Base-by-base conservation (phyloP, 176 grass and related monocot species). In the Juncus inflexus region DNA sequence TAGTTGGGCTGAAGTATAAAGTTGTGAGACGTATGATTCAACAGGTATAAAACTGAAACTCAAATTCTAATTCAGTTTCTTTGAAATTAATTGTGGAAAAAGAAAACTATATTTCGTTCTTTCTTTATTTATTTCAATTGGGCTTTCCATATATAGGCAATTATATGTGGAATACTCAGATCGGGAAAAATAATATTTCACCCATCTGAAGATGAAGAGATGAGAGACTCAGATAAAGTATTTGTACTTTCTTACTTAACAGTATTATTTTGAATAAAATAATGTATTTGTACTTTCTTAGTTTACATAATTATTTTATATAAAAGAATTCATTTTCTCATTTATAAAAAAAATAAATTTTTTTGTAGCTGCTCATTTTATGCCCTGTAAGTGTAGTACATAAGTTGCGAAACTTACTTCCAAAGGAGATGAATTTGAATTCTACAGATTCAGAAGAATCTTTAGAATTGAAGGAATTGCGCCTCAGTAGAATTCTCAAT, bases 141-240 rank as follows among this genome's bases (percentile, higher is more conserved):
- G 19, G 19, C 19, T 28, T 28, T 28, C 19, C 19, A 28, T 28
- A 1, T 58, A 56, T 82, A 97, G 92, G 87, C 79, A 64, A 77
- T 91, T 66, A 84, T 89, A 78, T 97, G 88, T 12, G 87, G 87
- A 56, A 83, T 97, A 40, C 87, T 91, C 42, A 84, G 92, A 81
- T 89, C 74, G 41, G 92, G 87, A 64, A 83, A 71, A 62, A 73
- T 97, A 75, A 37, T 83, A 63, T 97, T 97, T 76, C 92, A 97
- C 64, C 92, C 92, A 77, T 72, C 56, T 55, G 85, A 97, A 5
- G 74, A 89, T 47, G 88, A 91, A 79, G 64, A 82, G 59, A 73
- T 97, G 74, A 89, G 74, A 84, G 74, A 89, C 74, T 86, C 85
- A 79, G 92, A 97, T 66, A 89, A 89, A 77, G 87, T 97, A 89